Conservation (phyloP, 2,329 filamentous ascomycete genomes). For the Aspergillus caelatus region DNA sequence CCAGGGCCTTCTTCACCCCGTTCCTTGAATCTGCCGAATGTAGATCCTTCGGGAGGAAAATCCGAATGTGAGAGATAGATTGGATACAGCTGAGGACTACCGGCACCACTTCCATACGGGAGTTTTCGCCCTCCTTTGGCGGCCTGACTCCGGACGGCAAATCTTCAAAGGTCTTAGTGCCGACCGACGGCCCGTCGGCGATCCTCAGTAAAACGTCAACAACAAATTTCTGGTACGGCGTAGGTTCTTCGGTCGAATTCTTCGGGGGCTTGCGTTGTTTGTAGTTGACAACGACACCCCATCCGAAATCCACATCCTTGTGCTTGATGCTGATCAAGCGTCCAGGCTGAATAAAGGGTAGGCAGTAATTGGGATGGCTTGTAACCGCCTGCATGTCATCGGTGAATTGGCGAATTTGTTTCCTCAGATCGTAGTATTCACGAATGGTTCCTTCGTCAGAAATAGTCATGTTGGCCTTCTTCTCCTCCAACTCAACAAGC, state of each 20-base stretch:
- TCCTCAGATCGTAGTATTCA: slow-evolving; percentile 89
- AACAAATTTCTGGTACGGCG: slow-evolving; percentile 76
- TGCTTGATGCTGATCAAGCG: slow-evolving; percentile 85
- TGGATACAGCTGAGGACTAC: slow-evolving; percentile 85
- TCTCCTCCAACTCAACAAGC: slow-evolving; percentile 74
- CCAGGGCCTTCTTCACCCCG: slow-evolving; percentile 66
- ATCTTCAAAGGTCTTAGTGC: slow-evolving; percentile 63
- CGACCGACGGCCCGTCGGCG: slow-evolving; percentile 55
- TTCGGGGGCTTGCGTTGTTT: slow-evolving; percentile 67
- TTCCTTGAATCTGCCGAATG: slow-evolving; percentile 69
- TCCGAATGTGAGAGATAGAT: slow-evolving; percentile 77
- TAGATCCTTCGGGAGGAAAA: slow-evolving; percentile 80
- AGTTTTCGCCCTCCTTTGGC: slow-evolving; percentile 63
- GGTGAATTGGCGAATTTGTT: slow-evolving; percentile 79
- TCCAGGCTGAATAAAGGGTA: slow-evolving; percentile 84
- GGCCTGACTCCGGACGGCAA: slow-evolving; percentile 66
- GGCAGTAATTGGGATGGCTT: slow-evolving; percentile 83
- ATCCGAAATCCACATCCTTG: slow-evolving; percentile 81
- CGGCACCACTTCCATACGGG: slow-evolving; percentile 79
- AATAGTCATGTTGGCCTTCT: slow-evolving; percentile 74
- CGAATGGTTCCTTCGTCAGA: slow-evolving; percentile 85
- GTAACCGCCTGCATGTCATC: slow-evolving; percentile 91
- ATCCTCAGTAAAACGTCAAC: slow-evolving; percentile 78
- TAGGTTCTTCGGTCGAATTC: slow-evolving; percentile 66
- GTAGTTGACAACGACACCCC: slow-evolving; percentile 85